Evolutionary conservation across 768 basidiomycete genomes (phyloP), one percentile per base, ranked within the genome.

Genomic region (Trametes punicea): DNA sequence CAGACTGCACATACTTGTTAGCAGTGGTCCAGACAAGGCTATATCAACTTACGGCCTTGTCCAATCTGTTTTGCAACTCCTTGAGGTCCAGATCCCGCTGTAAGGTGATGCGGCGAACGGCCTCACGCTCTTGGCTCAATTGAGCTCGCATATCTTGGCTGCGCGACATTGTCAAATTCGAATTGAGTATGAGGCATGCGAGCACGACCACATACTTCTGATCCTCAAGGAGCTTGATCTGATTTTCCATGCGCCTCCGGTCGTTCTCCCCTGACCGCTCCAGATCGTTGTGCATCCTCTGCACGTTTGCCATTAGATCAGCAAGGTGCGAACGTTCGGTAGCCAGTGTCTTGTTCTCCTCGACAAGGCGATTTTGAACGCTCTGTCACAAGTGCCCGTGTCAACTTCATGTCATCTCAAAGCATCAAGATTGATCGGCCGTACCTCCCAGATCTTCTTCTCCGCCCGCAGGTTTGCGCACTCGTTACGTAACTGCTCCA

Each of bases 401-500:
- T 41, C 20, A 10, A 1, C 6, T 8, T n/a, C 11, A 9, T 2
- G 31, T 3, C n/a, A 16, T 1, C 2, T 2, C 15, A 10, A 3
- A 5, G 21, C 10, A 7, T 16, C n/a, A n/a, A n/a, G n/a, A n/a
- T n/a, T n/a, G n/a, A 44, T 4, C 34, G 49, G 25, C n/a, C 80
- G 29, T 49, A 90, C 93, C 85, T 92, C 90, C 88, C 89, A 93
- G 31, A 95, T 90, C 65, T 84, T 87, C 76, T 93, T 95, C 79
- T 98, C 96, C 0, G 93, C 94, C 39, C 88, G 84, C 16, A 97
- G 79, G 68, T 91, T 95, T 2, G 90, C 88, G 60, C 78, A 82
- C 64, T 98, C 95, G 62, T 89, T 91, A 9, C 91, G 83, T 34
- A 93, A 74, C 55, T 89, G 85, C 59, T 95, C 92, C 15, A 87